phyloP scores from a whole-genome alignment of 768 basidiomycete genomes.

The Tylopilus vinaceipallidus region DNA sequence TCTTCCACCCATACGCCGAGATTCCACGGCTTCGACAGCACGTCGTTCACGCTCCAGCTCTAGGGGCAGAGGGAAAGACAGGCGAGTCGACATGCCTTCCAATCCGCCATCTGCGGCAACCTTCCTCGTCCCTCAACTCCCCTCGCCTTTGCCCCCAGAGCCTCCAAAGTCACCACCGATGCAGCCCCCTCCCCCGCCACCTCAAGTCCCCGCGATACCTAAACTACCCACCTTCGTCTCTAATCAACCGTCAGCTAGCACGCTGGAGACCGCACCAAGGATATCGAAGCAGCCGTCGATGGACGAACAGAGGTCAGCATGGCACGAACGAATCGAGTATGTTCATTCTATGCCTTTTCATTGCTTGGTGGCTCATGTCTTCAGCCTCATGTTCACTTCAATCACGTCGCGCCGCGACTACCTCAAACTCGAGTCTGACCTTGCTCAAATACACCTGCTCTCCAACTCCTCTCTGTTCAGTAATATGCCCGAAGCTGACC shows the following conservation, averaged over 20 bases:
- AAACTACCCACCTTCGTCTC: slow-evolving; percentile 19
- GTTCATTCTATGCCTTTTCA: slow-evolving; percentile 11
- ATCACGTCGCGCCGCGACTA: slow-evolving; percentile 35
- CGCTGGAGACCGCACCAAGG: slow-evolving; percentile 3
- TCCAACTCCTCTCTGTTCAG: slow-evolving; percentile 23
- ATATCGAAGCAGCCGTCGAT: slow-evolving; percentile 26
- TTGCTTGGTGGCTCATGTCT: background rate
- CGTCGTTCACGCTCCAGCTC: slow-evolving; percentile 15
- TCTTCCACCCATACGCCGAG: slow-evolving; percentile 4
- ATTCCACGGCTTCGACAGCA: slow-evolving; percentile 3
- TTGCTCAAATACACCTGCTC: slow-evolving; percentile 27
- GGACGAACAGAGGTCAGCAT: slow-evolving; percentile 37
- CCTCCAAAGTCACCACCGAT: slow-evolving; percentile 13
- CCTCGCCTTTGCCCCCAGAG: slow-evolving; percentile 8
- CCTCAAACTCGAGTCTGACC: slow-evolving; percentile 32
- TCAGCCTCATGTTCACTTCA: slow-evolving; percentile 37
- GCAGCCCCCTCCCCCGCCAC: slow-evolving; percentile 23
- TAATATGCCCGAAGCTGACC: slow-evolving; percentile 26
- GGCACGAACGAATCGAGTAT: slow-evolving; percentile 42
- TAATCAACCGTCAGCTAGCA: slow-evolving; percentile 5
- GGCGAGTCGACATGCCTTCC: background rate
- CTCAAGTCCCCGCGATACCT: slow-evolving; percentile 17
- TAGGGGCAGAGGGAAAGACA: slow-evolving; percentile 5
- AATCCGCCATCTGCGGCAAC: slow-evolving; percentile 1
- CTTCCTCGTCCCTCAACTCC: background rate